phyloP scores from a whole-genome alignment of 2,329 filamentous ascomycete genomes.

The Neopestalotiopsis sp. region DNA sequence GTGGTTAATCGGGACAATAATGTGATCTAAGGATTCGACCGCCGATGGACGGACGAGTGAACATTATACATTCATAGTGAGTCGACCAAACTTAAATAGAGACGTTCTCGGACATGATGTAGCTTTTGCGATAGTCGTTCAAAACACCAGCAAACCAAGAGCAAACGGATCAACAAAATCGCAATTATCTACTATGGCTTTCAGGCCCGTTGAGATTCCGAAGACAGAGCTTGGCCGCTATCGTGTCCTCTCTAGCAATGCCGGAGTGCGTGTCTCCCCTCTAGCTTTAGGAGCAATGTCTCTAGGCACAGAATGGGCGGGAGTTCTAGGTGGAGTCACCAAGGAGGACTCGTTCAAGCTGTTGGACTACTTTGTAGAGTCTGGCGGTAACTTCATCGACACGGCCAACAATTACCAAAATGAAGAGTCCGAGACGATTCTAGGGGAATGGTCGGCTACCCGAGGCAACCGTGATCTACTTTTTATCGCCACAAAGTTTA shows the following conservation, averaged over 20 bases:
- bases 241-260: conserved; percentile 54
- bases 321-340: conserved; percentile 55
- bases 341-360: conserved; percentile 61
- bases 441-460: conserved; percentile 61
- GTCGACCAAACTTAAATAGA: too few species aligned
- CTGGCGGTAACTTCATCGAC: conserved; percentile 73
- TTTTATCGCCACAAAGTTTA: conserved; percentile 63
- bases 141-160: too few species aligned
- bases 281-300: conserved; percentile 60
- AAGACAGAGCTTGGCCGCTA: conserved; percentile 57
- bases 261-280: conserved; percentile 56
- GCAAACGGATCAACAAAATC: too few species aligned
- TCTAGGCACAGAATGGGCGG: conserved; percentile 51
- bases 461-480: conserved; percentile 57
- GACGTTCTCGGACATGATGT: too few species aligned
- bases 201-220: conserved; percentile 36
- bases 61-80: too few species aligned
- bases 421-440: conserved; percentile 60
- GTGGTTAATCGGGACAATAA: too few species aligned
- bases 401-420: conserved; percentile 64
- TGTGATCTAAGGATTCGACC: too few species aligned
- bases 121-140: too few species aligned
- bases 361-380: conserved; percentile 59
- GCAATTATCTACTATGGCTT: background rate
- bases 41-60: too few species aligned